Evolutionary conservation across 116 monocot species (phyloP).

Genomic region (Papilionanthe hybrid): DNA sequence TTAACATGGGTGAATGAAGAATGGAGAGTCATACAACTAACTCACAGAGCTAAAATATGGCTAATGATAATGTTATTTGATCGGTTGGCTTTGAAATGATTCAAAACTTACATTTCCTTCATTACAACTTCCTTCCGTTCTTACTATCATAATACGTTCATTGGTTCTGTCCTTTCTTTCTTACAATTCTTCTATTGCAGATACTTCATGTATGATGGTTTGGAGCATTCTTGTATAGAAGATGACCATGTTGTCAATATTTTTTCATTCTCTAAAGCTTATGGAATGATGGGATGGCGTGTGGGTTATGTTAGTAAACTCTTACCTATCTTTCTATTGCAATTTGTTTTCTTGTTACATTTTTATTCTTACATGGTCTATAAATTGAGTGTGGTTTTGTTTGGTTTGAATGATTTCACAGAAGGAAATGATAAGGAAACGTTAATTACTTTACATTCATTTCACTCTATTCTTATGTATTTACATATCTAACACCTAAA

Average conservation of each 20-base stretch:
- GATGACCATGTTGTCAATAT: slow-evolving; percentile 85
- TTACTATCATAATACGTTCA: neutral
- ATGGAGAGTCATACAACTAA: neutral
- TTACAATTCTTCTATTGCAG: slow-evolving; percentile 27
- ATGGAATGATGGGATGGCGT: slow-evolving; percentile 99
- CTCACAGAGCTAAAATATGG: neutral
- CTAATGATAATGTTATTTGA: neutral
- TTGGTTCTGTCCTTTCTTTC: neutral
- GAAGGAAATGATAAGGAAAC: too few species aligned
- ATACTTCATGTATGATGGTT: slow-evolving; percentile 96
- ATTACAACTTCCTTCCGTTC: neutral
- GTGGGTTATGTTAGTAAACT: slow-evolving; percentile 85
- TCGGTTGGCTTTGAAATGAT: neutral
- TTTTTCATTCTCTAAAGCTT: slow-evolving; percentile 95
- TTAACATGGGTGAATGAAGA: neutral
- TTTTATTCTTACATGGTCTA: neutral
- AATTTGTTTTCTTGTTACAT: neutral
- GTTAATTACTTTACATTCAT: too few species aligned
- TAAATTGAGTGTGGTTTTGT: neutral
- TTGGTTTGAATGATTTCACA: too few species aligned
- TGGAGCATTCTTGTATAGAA: slow-evolving; percentile 87
- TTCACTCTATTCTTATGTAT: too few species aligned
- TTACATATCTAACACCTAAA: too few species aligned
- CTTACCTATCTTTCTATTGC: neutral
- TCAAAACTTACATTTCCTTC: neutral